Evolutionary conservation across 108 stramenopile species (phyloP).

Genomic region (Pseudonitzschia delicatissima): DNA sequence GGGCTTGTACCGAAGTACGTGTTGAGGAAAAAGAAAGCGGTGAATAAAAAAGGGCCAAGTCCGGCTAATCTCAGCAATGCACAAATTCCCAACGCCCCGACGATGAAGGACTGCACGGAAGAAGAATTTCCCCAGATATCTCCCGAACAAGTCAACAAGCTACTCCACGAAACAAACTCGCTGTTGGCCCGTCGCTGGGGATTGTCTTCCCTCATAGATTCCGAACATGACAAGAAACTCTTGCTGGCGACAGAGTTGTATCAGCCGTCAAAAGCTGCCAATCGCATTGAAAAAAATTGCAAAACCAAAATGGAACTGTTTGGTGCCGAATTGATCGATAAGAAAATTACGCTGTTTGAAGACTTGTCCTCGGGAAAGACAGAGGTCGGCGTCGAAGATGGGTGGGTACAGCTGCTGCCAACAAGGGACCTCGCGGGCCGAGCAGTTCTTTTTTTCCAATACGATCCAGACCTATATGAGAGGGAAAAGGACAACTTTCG

Average conservation of each 20-base stretch:
- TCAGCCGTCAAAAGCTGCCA: conserved; percentile 5
- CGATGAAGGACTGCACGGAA: conserved; percentile 11
- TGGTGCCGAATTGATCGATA: conserved; percentile 5
- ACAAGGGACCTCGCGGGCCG: conserved; percentile 25
- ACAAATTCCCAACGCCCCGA: neutral
- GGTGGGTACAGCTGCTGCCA: conserved; percentile 24
- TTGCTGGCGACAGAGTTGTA: conserved; percentile 7
- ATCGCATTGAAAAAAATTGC: conserved; percentile 15
- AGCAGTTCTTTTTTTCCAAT: conserved; percentile 23
- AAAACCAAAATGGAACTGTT: conserved; percentile 11
- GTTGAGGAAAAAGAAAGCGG: conserved; percentile 7
- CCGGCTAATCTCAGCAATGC: neutral
- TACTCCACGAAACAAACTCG: conserved; percentile 10
- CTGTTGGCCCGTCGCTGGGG: conserved; percentile 10
- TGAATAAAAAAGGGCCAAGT: neutral
- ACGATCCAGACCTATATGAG: conserved; percentile 15
- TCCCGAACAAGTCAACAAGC: neutral
- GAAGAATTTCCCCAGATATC: neutral
- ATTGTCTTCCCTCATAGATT: conserved; percentile 9
- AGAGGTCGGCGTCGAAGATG: conserved; percentile 16
- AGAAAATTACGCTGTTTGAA: conserved; percentile 4
- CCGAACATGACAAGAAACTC: conserved; percentile 13
- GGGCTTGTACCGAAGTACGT: conserved; percentile 29
- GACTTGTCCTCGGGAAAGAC: neutral
- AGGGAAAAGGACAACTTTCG: conserved; percentile 18